Evolutionary conservation across 2,329 filamentous ascomycete genomes (phyloP).

Genomic region (Coleophoma eucalyptorum): DNA sequence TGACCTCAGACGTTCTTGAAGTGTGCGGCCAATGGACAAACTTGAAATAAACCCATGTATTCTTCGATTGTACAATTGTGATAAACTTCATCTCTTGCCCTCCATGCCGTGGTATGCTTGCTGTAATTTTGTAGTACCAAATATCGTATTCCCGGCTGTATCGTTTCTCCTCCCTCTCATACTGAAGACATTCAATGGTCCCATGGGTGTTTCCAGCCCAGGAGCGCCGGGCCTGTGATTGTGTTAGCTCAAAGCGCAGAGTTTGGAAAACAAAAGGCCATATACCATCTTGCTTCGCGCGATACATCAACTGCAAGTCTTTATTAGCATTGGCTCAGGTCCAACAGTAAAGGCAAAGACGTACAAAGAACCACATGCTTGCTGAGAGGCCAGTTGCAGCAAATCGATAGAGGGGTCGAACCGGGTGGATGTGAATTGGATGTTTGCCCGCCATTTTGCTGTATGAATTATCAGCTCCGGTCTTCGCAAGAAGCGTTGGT

Average conservation of each 20-base stretch:
- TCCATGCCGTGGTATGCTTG: neutral
- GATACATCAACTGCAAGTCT: conserved; percentile 77
- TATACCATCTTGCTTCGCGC: conserved; percentile 88
- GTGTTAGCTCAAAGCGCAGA: conserved; percentile 12
- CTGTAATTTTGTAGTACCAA: neutral
- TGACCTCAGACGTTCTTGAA: too few species aligned
- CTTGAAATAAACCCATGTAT: too few species aligned
- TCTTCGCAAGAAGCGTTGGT: too few species aligned
- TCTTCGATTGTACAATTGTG: neutral
- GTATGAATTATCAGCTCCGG: neutral
- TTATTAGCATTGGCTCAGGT: conserved; percentile 14
- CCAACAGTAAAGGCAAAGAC: conserved; percentile 29
- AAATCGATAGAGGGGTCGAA: conserved; percentile 73
- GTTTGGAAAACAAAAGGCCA: neutral
- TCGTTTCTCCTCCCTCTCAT: too few species aligned
- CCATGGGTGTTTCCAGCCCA: conserved; percentile 97
- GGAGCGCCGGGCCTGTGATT: conserved; percentile 60
- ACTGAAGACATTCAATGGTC: conserved; percentile 64
- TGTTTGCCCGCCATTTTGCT: conserved; percentile 34
- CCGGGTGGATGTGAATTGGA: conserved; percentile 55
- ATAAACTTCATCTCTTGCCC: conserved; percentile 1
- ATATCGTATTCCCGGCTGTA: conserved; percentile 1
- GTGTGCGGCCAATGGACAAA: too few species aligned
- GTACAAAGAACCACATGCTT: conserved; percentile 99
- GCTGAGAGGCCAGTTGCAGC: conserved; percentile 84